Evolutionary conservation across 306 rosid species (phyloP), one percentile per base, ranked within the genome.

Genomic region (Nissolia schottii): DNA sequence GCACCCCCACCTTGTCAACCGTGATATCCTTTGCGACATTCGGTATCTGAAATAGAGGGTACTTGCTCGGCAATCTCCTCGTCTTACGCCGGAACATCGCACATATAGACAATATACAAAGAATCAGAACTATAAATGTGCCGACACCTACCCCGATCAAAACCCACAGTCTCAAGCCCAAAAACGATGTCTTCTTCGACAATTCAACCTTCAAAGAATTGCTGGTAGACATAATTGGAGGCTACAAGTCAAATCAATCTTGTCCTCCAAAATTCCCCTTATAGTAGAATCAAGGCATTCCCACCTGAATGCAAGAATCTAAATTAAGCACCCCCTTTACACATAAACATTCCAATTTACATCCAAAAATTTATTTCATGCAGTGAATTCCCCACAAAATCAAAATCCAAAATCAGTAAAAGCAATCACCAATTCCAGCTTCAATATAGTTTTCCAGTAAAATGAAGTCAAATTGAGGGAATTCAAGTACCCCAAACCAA

Each of bases 81-180:
- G 96, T 87, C 76, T 89, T 93, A 72, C 92, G 83, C 80, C 92
- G 81, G 62, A 83, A 93, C 75, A 80, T 73, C 60, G 88, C 91
- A 93, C 98, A 93, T 79, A 90, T 38, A 3, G 97, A 86, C 75
- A 93, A 64, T 53, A 88, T 40, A 70, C 92, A 87, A 32, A 93
- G 92, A 80, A 93, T 93, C 61, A 86, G 43, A 48, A 93, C 85
- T 77, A 93, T 93, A 70, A 90, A 90, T 12, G 81, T 93, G 38
- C 90, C 92, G 63, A 93, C 97, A 70, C 96, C 81, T 29, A 93
- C 49, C 29, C 97, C 83, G 22, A 93, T 88, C 81, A 90, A 80
- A 85, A 90, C 96, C 97, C 97, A 93, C 73, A 90, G 54, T 74
- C 77, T 90, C 78, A 93, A 78, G 69, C 96, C 98, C 73, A 90